Evolutionary conservation across 164 flowering plant species (phyloP).

Genomic region (Echeveria elegans): DNA sequence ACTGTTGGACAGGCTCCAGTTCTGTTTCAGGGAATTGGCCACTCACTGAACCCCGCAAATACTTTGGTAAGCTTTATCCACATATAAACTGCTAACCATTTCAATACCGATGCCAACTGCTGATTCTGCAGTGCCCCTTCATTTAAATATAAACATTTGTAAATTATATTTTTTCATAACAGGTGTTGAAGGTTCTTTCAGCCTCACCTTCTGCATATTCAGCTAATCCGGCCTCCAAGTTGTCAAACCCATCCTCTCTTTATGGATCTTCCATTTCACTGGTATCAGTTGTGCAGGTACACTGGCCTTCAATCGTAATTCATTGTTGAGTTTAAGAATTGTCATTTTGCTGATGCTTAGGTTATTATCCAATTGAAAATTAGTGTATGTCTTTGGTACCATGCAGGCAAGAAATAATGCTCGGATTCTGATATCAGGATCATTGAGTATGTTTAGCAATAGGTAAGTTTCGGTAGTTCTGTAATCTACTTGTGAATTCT

Average conservation of each 20-base stretch:
- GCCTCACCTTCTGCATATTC: conserved; percentile 93
- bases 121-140: background rate
- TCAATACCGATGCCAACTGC: background rate
- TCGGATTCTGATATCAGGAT: conserved; percentile 76
- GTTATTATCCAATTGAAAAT: background rate
- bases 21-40: conserved; percentile 87
- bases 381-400: background rate
- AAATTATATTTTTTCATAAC: background rate
- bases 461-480: conserved; percentile 30
- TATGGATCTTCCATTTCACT: conserved; percentile 78
- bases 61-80: conserved; percentile 42
- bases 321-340: background rate
- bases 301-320: background rate
- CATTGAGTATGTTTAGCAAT: conserved; percentile 69
- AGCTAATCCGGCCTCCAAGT: conserved; percentile 62
- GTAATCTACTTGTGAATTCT: background rate
- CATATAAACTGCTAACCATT: background rate
- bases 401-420: conserved; percentile 96
- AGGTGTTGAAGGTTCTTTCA: conserved; percentile 87
- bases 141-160: background rate
- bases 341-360: background rate
- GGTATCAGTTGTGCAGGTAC: conserved; percentile 89
- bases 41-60: conserved; percentile 71
- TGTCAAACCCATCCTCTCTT: conserved; percentile 69
- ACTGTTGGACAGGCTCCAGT: conserved; percentile 66